Conservation (phyloP, 768 basidiomycete species). For the Xanthoconium stramineum region DNA sequence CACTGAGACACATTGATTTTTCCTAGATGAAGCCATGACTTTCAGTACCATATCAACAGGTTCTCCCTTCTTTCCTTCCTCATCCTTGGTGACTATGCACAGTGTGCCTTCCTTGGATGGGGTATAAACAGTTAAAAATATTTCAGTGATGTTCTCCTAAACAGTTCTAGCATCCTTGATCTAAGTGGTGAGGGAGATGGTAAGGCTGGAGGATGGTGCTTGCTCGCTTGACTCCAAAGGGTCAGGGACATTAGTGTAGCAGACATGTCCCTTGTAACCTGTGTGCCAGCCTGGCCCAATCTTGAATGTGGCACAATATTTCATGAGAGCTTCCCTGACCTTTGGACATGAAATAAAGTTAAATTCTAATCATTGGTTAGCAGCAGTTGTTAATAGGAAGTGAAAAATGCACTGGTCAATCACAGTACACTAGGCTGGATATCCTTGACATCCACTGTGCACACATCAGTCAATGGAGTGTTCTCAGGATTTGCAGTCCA, state of each 20-base stretch:
- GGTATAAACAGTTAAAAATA: not conserved
- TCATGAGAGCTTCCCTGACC: not conserved
- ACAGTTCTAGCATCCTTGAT: not conserved
- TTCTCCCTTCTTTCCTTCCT: not conserved
- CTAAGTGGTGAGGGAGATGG: not conserved
- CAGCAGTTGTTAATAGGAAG: not conserved
- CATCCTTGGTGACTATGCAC: not conserved
- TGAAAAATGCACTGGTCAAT: not conserved
- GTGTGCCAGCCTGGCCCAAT: not conserved
- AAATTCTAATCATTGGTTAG: not conserved
- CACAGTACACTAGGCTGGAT: not conserved
- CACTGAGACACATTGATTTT: not conserved
- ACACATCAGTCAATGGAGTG: not conserved
- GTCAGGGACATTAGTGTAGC: not conserved
- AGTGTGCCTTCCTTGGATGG: not conserved
- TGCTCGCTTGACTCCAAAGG: not conserved
- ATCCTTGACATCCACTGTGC: not conserved
- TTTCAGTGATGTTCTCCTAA: not conserved
- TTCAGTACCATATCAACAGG: not conserved
- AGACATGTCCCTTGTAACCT: not conserved
- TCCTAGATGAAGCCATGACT: not conserved
- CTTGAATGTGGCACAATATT: not conserved
- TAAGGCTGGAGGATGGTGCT: not conserved
- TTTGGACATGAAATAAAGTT: not conserved
- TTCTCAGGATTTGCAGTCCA: no score